Base-by-base conservation (phyloP, 306 rosid species). In the Begonia fuchsioides region DNA sequence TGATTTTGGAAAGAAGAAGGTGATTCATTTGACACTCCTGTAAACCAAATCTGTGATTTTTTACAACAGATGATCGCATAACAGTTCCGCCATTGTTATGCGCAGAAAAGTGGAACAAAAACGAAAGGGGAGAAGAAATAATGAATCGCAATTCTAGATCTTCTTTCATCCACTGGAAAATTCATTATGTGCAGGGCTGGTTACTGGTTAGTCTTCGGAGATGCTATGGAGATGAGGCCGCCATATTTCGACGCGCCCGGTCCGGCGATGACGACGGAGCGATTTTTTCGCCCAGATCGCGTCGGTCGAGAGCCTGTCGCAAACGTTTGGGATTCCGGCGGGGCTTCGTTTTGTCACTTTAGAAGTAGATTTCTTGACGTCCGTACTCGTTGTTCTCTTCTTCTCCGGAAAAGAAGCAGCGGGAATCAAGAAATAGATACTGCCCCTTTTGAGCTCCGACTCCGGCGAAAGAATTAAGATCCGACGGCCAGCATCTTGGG, bases 381-480 rank as follows among this genome's bases (percentile, higher is more conserved):
- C 32, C 0, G 16, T 40, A 13, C 41, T 13, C 55, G 70, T 55
- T 43, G 12, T 48, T 75, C 49, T 67, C 66, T 38, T 67, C 15
- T 77, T 72, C 5, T 63, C 77, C 0, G 75, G 64, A 0, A 38
- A 13, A 2, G 79, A 54, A 10, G 95, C 83, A 12, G 68, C 60
- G 0, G 94, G 96, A 77, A 82, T 85, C 53, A 90, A 94, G 70
- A 90, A 90, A 77, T 90, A 90, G 71, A 90, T 90, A 80, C 79
- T 90, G 20, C 98, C 95, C 1, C 95, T 95, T 19, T 79, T 93
- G 45, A 90, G 95, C 11, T 79, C 79, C 0, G 93, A 90, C 3
- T 90, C 95, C 6, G 98, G 98, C 0, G 94, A 88, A 44, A 90
- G 87, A 12, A 85, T 62, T 3, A 77, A 80, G 68, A 85, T 85